phyloP scores from a whole-genome alignment of 2,329 filamentous ascomycete species.

The Penicillium sp. region DNA sequence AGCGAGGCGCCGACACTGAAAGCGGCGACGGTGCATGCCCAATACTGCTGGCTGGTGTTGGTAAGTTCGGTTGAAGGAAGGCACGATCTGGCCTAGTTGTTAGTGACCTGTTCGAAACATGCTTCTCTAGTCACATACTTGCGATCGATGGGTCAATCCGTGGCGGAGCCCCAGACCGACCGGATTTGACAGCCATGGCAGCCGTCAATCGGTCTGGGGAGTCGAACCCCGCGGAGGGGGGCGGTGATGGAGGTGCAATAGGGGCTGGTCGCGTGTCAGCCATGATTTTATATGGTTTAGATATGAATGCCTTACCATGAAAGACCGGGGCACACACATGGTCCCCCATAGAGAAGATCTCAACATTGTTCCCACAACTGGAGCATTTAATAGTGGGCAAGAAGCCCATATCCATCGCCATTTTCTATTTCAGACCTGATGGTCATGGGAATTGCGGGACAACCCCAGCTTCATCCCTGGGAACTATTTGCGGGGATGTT shows the following conservation, averaged over 20 bases:
- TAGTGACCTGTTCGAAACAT: constrained; percentile 1
- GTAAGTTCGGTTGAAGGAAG: constrained; percentile 54
- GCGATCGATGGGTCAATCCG: constrained; percentile 59
- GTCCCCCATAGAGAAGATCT: constrained; percentile 83
- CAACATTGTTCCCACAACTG: constrained; percentile 72
- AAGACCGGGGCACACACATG: constrained; percentile 65
- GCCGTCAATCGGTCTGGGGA: constrained; percentile 23
- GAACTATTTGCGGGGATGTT: not conserved
- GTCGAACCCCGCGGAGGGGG: constrained; percentile 28
- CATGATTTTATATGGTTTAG: not conserved
- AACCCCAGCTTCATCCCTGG: constrained; percentile 12
- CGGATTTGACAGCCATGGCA: constrained; percentile 36
- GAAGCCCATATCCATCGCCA: constrained; percentile 62
- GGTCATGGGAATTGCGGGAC: constrained; percentile 15
- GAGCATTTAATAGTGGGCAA: constrained; percentile 88
- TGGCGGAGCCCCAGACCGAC: constrained; percentile 51
- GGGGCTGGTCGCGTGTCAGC: constrained; percentile 1
- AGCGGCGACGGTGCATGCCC: constrained; percentile 64
- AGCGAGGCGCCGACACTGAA: constrained; percentile 51
- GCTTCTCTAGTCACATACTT: constrained; percentile 48
- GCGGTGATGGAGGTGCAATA: constrained; percentile 26
- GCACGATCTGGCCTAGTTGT: constrained; percentile 35
- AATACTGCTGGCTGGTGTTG: constrained; percentile 65
- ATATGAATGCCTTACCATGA: constrained; percentile 32
- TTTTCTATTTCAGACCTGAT: constrained; percentile 14